These are phyloP conservation scores for Saccharomycopsis sp. DNA, from an alignment of 805 yeast species.

Conservation along the genomic window DNA sequence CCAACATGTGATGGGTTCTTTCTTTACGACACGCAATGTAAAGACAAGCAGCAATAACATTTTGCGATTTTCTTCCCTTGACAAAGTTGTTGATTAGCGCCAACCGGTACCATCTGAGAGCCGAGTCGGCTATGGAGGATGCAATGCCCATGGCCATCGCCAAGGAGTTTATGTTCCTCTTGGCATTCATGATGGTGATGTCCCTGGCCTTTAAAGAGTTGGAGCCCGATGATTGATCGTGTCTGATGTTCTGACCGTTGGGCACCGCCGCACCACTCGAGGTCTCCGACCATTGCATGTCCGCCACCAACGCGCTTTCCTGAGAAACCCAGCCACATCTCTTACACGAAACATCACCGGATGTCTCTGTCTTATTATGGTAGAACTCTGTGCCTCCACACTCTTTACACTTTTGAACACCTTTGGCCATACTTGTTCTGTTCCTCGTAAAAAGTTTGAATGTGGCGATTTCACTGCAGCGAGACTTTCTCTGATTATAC, in stretches of 20 bases:
- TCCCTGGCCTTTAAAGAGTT: conserved; percentile 78
- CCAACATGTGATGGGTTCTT: conserved; percentile 88
- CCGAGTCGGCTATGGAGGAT: conserved; percentile 77
- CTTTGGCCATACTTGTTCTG: conserved; percentile 3
- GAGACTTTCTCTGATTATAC: too few species aligned
- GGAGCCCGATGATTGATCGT: conserved; percentile 59
- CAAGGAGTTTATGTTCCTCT: conserved; percentile 65
- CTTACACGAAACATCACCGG: conserved; percentile 73
- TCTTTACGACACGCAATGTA: conserved; percentile 91
- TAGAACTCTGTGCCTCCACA: conserved; percentile 48
- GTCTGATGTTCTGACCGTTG: conserved; percentile 88
- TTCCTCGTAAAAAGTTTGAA: too few species aligned
- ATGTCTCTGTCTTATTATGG: conserved; percentile 46
- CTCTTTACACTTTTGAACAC: conserved; percentile 34
- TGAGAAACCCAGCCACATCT: conserved; percentile 82
- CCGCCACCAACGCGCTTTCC: conserved; percentile 91
- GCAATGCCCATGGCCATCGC: conserved; percentile 75
- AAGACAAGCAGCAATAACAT: conserved; percentile 89
- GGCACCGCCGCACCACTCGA: conserved; percentile 92
- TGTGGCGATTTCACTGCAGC: too few species aligned
- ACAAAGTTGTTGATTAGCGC: conserved; percentile 87
- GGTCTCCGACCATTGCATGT: conserved; percentile 88
- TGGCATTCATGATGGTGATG: conserved; percentile 81
- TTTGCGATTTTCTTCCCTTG: conserved; percentile 94
- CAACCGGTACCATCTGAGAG: conserved; percentile 78